These are phyloP conservation scores for Tetrastigma voinierianum DNA, from an alignment of 164 flowering plant genomes.

Conservation along the genomic window DNA sequence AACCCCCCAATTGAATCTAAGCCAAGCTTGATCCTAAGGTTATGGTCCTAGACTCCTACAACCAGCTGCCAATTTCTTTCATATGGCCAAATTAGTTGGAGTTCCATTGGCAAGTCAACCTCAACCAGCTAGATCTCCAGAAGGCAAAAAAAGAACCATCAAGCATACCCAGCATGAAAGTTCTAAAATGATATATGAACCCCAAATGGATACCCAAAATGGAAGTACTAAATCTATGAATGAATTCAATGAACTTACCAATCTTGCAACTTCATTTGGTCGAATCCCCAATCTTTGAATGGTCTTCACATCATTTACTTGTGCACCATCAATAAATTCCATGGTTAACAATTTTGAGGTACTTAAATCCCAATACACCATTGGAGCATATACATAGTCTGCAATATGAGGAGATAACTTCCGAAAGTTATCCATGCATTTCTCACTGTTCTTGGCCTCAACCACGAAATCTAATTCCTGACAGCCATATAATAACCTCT, in stretches of 20 bases:
- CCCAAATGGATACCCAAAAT: too few relatives aligned
- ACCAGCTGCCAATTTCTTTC: too few relatives aligned
- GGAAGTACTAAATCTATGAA: background rate
- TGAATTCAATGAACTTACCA: conserved; percentile 48
- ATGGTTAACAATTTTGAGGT: conserved; percentile 86
- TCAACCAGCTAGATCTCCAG: too few relatives aligned
- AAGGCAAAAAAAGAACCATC: too few relatives aligned
- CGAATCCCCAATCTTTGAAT: conserved; percentile 65
- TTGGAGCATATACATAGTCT: conserved; percentile 80
- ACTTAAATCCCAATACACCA: conserved; percentile 78
- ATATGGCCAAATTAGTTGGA: too few relatives aligned
- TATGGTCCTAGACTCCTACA: too few relatives aligned
- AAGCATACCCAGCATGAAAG: too few relatives aligned
- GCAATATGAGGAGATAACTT: conserved; percentile 92
- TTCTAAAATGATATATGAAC: too few relatives aligned
- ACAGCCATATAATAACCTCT: conserved; percentile 11
- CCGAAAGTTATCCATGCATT: conserved; percentile 83
- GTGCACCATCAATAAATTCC: conserved; percentile 93
- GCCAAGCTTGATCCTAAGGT: too few relatives aligned
- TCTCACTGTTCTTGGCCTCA: conserved; percentile 91
- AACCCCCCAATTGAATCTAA: too few relatives aligned
- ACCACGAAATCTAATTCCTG: conserved; percentile 89
- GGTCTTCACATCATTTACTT: conserved; percentile 66
- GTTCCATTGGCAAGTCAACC: too few relatives aligned
- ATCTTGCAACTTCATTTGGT: conserved; percentile 72